Conservation (phyloP, 345 rosid species). For the sweet orange (Citrus sinensis) region DVS_A1.0 CM039168.1:614001-614500, state of each 20-base stretch:
- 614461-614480: background rate
- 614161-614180: background rate
- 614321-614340: conserved; percentile 15
- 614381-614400: conserved; percentile 10
- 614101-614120: background rate
- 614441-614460: background rate
- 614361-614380: conserved; percentile 13
- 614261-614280: background rate
- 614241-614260: conserved; percentile 10
- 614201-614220: background rate
- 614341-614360: conserved; percentile 9
- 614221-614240: background rate
- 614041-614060: background rate
- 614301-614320: conserved; percentile 7
- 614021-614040: background rate
- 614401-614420: background rate
- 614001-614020: background rate
- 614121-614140: background rate
- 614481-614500: background rate
- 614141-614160: background rate
- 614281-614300: background rate
- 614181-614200: background rate
- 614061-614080: background rate
- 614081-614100: background rate
- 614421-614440: conserved; percentile 10